Conservation (phyloP, 176 grass and related monocot genomes). For the Oryza australiensis region DNA sequence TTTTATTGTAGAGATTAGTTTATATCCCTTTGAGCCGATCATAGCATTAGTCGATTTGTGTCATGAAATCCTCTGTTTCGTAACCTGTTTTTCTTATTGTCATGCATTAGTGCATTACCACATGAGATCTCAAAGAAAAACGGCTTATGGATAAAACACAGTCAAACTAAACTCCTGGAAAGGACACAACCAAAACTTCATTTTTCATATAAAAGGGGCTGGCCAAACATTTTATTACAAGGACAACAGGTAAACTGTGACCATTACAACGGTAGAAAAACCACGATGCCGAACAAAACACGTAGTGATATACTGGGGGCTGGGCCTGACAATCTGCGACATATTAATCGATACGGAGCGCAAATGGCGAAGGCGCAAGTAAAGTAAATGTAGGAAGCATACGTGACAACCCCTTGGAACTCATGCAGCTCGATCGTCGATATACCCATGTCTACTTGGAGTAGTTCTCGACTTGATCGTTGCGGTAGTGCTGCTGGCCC, state of each 20-base stretch:
- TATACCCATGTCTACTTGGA: background rate
- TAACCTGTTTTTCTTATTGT: too few species aligned
- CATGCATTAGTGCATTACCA: background rate
- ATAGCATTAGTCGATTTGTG: too few species aligned
- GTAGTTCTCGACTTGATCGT: background rate
- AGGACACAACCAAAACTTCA: background rate
- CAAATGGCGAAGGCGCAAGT: too few species aligned
- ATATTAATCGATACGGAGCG: too few species aligned
- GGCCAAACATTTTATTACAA: conserved; percentile 44
- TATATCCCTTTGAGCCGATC: too few species aligned
- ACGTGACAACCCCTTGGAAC: background rate
- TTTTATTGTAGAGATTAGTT: too few species aligned
- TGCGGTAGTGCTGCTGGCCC: background rate
- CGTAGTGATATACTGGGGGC: background rate
- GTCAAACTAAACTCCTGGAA: background rate
- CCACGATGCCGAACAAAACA: background rate
- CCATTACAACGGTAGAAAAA: background rate
- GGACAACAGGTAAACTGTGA: background rate
- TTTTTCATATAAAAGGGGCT: conserved; percentile 6
- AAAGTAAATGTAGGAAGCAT: background rate
- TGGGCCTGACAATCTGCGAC: background rate
- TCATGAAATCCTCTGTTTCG: background rate
- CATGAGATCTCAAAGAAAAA: background rate
- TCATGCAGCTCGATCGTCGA: background rate
- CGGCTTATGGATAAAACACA: background rate